Base-by-base conservation (phyloP, 169 alveolate species). In the Blepharisma undulans region DNA sequence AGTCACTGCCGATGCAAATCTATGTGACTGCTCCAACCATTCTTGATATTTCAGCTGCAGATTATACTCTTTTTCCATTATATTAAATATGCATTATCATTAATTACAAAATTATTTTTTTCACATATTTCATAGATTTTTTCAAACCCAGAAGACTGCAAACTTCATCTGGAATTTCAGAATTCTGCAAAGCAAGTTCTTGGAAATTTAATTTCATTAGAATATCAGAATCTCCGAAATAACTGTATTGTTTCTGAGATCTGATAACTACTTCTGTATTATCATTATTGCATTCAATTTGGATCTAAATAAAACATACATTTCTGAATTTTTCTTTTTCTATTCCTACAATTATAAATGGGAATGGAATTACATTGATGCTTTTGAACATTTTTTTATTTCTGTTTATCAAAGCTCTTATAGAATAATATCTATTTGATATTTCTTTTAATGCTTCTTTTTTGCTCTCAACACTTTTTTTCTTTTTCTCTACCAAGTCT, bases 161-260 rank as follows among this genome's bases (percentile, higher is more conserved):
- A 48, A 48, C 66, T 48, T 48, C 66, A 48, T 48, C 66, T 48
- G 66, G 66, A 18, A 48, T 48, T 2, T 48, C 66, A 48, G 66
- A 1, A 18, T 48, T 48, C 66, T 48, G 66, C 66, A 48, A 48
- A 18, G 66, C 66, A 48, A 48, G 66, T 5, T 48, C 66, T 48
- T 48, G 66, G 66, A 48, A 48, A 12, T 33, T 33, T 22, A 82
- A 16, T 82, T 82, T 82, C 5, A 82, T 22, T 19, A 82, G 8
- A 21, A 82, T 30, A 4, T 84, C 89, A 33, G 60, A 32, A 7
- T 84, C 89, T 59, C 89, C 89, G n/a, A 36, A 84, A 32, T 32
- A 25, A 14, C 36, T 32, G 10, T 32, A 32, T 5, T 34, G 34
- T 60, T 84, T 61, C 8, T 22, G 22, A 84, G 60, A 84, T 81